A percentile compares a stretch with the other conserved stretches of the same genome.
Evolutionary conservation across 257 asterid genomes (phyloP).

Genomic region (Avicennia marina): DNA sequence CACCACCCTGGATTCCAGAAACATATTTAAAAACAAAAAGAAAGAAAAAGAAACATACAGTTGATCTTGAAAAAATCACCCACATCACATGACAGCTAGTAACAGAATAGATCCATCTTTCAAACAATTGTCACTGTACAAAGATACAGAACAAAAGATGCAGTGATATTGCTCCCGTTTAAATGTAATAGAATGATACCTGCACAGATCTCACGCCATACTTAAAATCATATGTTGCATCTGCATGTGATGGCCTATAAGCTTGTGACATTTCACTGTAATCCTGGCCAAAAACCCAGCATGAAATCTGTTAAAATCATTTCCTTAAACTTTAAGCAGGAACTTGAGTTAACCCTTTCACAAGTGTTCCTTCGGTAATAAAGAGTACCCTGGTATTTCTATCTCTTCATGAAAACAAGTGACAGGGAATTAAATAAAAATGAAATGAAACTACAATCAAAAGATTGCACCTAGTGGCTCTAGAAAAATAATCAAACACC

Average conservation of each 20-base stretch:
- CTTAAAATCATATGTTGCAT: constrained; percentile 90
- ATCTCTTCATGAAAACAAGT: no score
- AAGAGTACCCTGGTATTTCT: no score
- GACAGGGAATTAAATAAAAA: no score
- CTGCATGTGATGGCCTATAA: constrained; percentile 99
- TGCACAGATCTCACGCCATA: constrained; percentile 97
- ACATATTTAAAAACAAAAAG: constrained; percentile 12
- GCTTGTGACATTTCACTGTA: constrained; percentile 91
- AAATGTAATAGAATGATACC: constrained; percentile 35
- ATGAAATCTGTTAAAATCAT: constrained; percentile 7
- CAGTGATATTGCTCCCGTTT: not conserved
- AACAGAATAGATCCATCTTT: not conserved
- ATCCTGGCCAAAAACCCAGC: constrained; percentile 60
- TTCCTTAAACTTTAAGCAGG: no score
- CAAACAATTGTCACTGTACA: not conserved
- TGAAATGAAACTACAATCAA: no score
- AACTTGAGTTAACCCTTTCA: no score
- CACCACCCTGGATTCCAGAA: constrained; percentile 75
- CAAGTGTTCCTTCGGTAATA: no score
- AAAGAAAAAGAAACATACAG: no score
- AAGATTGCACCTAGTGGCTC: no score
- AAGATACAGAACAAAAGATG: no score
- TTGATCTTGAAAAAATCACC: constrained; percentile 12
- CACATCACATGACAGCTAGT: constrained; percentile 6
- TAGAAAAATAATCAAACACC: no score